Conservation (phyloP, 768 basidiomycete genomes). For the Leucogyrophana mollusca region DNA sequence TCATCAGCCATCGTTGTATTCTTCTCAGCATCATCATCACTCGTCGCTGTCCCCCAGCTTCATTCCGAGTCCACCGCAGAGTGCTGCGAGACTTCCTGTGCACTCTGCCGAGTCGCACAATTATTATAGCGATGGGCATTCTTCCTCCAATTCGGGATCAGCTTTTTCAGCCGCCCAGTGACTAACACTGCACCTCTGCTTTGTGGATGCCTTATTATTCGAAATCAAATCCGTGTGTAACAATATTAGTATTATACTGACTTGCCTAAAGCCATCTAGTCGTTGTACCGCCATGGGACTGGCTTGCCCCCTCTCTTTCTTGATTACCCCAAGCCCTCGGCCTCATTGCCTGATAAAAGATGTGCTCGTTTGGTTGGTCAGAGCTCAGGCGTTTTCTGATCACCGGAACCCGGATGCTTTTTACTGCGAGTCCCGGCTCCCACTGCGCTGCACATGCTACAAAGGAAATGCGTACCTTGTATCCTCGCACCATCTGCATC, state of each 20-base stretch:
- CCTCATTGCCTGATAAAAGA: conserved; percentile 10
- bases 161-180: conserved; percentile 30
- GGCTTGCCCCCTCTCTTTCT: not conserved
- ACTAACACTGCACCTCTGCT: conserved; percentile 4
- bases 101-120: conserved; percentile 26
- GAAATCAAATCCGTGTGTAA: conserved; percentile 26
- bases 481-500: conserved; percentile 17
- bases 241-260: conserved; percentile 34
- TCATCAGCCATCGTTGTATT: conserved; percentile 27
- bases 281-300: conserved; percentile 4
- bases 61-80: conserved; percentile 29
- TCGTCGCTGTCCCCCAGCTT: conserved; percentile 27
- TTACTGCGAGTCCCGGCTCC: conserved; percentile 14
- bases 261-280: conserved; percentile 30
- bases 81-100: conserved; percentile 24
- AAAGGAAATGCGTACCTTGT: conserved; percentile 22
- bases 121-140: conserved; percentile 29
- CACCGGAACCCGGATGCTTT: conserved; percentile 20
- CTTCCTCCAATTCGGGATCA: conserved; percentile 24
- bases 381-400: conserved; percentile 10
- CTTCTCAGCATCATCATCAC: conserved; percentile 28
- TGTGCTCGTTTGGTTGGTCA: conserved; percentile 19
- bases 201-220: conserved; percentile 6
- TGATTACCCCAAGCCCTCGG: conserved; percentile 19
- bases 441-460: conserved; percentile 13